These are phyloP conservation scores for Sporisorium reilianum DNA, from an alignment of 1,284 basidiomycete species.

Conservation along the genomic window DNA sequence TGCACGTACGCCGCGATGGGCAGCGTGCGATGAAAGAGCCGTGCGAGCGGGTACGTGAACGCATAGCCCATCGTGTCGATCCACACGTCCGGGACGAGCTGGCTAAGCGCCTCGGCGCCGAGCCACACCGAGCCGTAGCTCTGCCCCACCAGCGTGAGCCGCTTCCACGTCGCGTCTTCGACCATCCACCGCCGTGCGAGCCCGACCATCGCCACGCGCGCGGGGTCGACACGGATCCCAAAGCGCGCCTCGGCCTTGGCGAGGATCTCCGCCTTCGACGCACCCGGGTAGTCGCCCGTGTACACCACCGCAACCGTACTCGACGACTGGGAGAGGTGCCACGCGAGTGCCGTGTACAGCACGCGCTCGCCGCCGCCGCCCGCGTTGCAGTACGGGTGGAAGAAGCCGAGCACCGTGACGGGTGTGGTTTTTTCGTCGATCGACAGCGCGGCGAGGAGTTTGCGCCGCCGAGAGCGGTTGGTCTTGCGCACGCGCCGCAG, in stretches of 20 bases:
- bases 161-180: conserved; percentile 84
- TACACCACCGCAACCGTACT: conserved; percentile 89
- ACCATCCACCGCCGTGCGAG: conserved; percentile 79
- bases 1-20: conserved; percentile 92
- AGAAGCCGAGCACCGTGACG: conserved; percentile 76
- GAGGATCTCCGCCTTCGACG: conserved; percentile 83
- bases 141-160: conserved; percentile 91
- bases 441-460: conserved; percentile 23
- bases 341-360: conserved; percentile 88
- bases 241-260: conserved; percentile 75
- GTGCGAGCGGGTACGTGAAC: conserved; percentile 86
- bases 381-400: conserved; percentile 97
- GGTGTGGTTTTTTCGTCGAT: conserved; percentile 29
- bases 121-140: conserved; percentile 87
- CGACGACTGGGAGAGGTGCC: conserved; percentile 82
- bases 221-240: conserved; percentile 79
- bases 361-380: conserved; percentile 97
- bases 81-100: conserved; percentile 85
- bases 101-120: conserved; percentile 80
- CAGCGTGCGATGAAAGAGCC: conserved; percentile 74
- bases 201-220: conserved; percentile 81
- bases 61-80: conserved; percentile 99
- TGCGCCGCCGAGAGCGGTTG: conserved; percentile 30
- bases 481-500: conserved; percentile 20
- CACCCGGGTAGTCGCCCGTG: conserved; percentile 74